A percentile compares a stretch with the other conserved stretches of the same genome.
phyloP scores from a whole-genome alignment of 495 filamentous ascomycete species.

The Aspergillus sclerotioniger region DNA sequence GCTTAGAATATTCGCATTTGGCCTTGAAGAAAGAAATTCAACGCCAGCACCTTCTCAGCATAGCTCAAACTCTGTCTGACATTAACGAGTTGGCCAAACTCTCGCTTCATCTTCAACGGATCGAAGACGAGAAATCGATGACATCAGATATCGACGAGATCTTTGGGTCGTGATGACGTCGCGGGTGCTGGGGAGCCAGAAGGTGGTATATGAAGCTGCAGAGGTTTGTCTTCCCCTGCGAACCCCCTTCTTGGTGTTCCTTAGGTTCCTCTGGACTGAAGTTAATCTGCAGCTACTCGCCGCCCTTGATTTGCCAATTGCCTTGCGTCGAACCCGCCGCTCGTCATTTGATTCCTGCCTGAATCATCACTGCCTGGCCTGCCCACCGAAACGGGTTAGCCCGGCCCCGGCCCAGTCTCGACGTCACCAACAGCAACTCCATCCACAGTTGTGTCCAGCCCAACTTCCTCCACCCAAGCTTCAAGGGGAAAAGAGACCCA shows the following conservation, averaged over 20 bases:
- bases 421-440: constrained; percentile 33
- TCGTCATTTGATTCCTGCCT: constrained; percentile 14
- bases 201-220: neutral
- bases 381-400: constrained; percentile 26
- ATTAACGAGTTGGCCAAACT: constrained; percentile 12
- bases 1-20: neutral
- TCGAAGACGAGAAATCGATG: constrained; percentile 14
- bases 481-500: constrained; percentile 4
- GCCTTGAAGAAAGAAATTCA: neutral
- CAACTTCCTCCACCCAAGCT: constrained; percentile 5
- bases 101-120: neutral
- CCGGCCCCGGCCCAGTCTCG: constrained; percentile 26
- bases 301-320: constrained; percentile 6
- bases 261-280: neutral
- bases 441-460: constrained; percentile 7
- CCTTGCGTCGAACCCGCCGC: neutral
- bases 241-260: neutral
- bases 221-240: neutral
- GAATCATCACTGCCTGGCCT: constrained; percentile 7
- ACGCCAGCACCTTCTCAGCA: neutral
- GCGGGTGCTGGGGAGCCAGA: constrained; percentile 6
- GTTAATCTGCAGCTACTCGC: neutral
- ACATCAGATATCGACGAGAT: constrained; percentile 17
- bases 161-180: constrained; percentile 20
- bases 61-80: constrained; percentile 3